Conservation (phyloP, 139 green algal species). For the Tetraselmis striata region DNA sequence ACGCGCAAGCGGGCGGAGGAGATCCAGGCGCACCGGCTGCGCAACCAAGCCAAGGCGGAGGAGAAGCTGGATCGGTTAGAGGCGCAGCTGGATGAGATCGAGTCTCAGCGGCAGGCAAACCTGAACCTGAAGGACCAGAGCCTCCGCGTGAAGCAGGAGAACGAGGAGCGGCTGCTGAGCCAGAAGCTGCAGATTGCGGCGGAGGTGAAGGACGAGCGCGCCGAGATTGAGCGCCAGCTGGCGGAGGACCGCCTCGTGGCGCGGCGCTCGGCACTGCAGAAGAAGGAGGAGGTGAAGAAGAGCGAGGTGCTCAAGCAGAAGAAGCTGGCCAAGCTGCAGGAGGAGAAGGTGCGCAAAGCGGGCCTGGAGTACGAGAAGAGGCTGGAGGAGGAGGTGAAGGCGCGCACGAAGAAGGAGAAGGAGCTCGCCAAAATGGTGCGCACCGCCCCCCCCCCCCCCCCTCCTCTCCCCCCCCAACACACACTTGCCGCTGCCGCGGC, state of each 20-base stretch:
- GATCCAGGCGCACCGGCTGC: neutral
- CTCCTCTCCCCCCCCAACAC: too few species aligned
- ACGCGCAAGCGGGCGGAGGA: conserved; percentile 23
- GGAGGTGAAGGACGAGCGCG: conserved; percentile 47
- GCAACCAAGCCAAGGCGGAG: conserved; percentile 39
- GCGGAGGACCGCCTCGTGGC: conserved; percentile 38
- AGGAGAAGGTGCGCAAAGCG: conserved; percentile 8
- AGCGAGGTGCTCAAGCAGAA: conserved; percentile 26
- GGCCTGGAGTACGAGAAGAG: conserved; percentile 51
- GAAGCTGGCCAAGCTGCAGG: conserved; percentile 38
- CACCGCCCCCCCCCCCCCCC: too few species aligned
- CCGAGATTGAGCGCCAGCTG: conserved; percentile 44
- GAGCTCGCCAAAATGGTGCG: conserved; percentile 60
- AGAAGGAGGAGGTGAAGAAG: conserved; percentile 50
- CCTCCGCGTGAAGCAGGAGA: conserved; percentile 35
- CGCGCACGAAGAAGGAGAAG: conserved; percentile 48
- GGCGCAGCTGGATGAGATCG: conserved; percentile 37
- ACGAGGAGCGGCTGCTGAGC: conserved; percentile 33
- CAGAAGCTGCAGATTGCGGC: conserved; percentile 23
- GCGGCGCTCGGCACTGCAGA: conserved; percentile 52
- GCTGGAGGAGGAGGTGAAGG: conserved; percentile 53
- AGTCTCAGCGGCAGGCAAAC: conserved; percentile 42
- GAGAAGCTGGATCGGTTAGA: conserved; percentile 42
- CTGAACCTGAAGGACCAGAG: conserved; percentile 40
- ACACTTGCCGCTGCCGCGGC: too few species aligned